Evolutionary conservation across 1,284 basidiomycete genomes (phyloP).

Genomic region (Sporisorium sorghi): DNA sequence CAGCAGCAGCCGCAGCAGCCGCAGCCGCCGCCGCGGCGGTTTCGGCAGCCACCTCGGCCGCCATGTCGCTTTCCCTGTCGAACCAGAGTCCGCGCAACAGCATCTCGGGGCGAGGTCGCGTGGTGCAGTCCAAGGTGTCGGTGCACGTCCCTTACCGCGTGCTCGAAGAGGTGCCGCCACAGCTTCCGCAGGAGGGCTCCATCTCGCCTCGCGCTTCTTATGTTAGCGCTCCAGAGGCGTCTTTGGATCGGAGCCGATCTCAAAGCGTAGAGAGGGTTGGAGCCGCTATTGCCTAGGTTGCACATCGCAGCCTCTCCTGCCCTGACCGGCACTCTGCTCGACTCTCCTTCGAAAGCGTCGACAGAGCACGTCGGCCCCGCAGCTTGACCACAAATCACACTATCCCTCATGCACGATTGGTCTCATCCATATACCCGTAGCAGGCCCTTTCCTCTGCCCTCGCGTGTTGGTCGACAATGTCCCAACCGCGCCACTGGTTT

Average conservation of each 20-base stretch:
- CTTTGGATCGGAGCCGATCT: conserved; percentile 13
- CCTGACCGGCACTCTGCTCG: too few species aligned
- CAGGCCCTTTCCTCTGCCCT: background rate
- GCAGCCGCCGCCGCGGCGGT: too few species aligned
- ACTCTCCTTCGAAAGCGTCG: too few species aligned
- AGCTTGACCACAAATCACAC: background rate
- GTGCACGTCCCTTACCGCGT: conserved; percentile 38
- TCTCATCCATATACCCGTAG: conserved; percentile 11
- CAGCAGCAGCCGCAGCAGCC: too few species aligned
- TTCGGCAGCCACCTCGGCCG: conserved; percentile 1
- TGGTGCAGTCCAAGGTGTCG: conserved; percentile 26
- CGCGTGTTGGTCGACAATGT: conserved; percentile 14
- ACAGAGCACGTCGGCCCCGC: too few species aligned
- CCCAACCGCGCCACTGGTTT: background rate
- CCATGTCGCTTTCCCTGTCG: conserved; percentile 18
- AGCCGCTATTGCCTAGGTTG: background rate
- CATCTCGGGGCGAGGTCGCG: conserved; percentile 35
- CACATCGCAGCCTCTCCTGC: too few species aligned
- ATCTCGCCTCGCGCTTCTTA: conserved; percentile 30
- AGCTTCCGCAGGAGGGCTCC: conserved; percentile 15
- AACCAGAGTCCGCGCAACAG: conserved; percentile 39
- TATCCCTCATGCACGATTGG: background rate
- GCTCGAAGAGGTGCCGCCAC: conserved; percentile 17
- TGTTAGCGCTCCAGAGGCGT: conserved; percentile 16
- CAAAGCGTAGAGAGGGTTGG: conserved; percentile 16